These are phyloP conservation scores for Solanum hybrid DNA, from an alignment of 305 asterid genomes.

Conservation along the genomic window DNA sequence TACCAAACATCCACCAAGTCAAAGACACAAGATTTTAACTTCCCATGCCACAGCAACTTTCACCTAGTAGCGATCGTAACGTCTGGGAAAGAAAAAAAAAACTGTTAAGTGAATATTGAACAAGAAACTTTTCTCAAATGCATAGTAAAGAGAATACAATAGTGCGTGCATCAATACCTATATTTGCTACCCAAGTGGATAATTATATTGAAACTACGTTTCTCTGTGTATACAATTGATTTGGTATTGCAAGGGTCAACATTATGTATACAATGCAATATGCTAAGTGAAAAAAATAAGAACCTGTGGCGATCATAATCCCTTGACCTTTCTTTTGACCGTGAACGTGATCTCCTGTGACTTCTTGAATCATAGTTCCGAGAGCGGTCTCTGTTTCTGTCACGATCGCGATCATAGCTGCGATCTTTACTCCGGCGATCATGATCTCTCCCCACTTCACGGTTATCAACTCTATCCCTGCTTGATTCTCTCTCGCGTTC, in stretches of 20 bases:
- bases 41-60: background rate
- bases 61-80: slow-evolving; percentile 32
- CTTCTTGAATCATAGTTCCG: slow-evolving; percentile 58
- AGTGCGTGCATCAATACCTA: background rate
- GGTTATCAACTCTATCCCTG: slow-evolving; percentile 45
- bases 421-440: slow-evolving; percentile 59
- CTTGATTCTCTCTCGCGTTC: slow-evolving; percentile 55
- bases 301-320: slow-evolving; percentile 84
- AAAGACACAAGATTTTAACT: background rate
- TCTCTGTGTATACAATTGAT: background rate
- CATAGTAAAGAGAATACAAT: background rate
- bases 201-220: background rate
- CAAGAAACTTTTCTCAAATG: background rate
- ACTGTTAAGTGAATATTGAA: background rate
- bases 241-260: background rate
- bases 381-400: slow-evolving; percentile 44
- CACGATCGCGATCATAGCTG: slow-evolving; percentile 45
- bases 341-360: slow-evolving; percentile 68
- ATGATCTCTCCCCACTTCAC: slow-evolving; percentile 47
- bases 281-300: background rate
- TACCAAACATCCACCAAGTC: background rate
- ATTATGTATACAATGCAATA: background rate
- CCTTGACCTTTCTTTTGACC: slow-evolving; percentile 63
- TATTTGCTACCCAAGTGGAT: background rate
- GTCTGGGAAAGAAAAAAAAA: slow-evolving; percentile 20